These are phyloP conservation scores for Suhomyces ambrosiae DNA, from an alignment of 1,139 yeast genomes.

Conservation along the genomic window DNA sequence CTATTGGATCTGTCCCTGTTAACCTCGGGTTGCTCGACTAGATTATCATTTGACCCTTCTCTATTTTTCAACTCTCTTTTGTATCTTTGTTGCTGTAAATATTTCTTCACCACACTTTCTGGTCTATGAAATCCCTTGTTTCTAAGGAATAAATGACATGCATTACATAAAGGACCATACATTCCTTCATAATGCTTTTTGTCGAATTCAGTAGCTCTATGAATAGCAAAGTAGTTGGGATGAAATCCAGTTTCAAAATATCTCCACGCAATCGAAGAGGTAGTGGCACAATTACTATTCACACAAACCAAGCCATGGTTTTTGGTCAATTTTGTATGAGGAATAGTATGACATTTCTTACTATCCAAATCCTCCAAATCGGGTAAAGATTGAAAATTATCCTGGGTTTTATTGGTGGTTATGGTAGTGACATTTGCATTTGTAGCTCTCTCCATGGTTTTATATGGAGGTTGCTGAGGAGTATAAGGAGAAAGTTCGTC, in stretches of 20 bases:
- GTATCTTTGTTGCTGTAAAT: slow-evolving; percentile 49
- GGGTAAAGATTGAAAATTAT: slow-evolving; percentile 42
- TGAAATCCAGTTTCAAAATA: slow-evolving; percentile 48
- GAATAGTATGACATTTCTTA: slow-evolving; percentile 48
- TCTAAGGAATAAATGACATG: slow-evolving; percentile 50
- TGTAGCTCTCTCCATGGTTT: slow-evolving; percentile 9
- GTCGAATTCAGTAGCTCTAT: slow-evolving; percentile 43
- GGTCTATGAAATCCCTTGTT: slow-evolving; percentile 57
- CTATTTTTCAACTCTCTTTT: slow-evolving; percentile 37
- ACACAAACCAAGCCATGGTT: slow-evolving; percentile 47
- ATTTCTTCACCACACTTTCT: slow-evolving; percentile 49
- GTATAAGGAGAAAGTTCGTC: slow-evolving; percentile 41
- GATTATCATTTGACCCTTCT: slow-evolving; percentile 19
- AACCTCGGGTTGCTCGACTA: slow-evolving; percentile 7
- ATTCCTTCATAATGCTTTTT: slow-evolving; percentile 49
- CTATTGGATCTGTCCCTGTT: slow-evolving; percentile 16
- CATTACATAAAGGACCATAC: slow-evolving; percentile 56
- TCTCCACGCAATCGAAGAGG: slow-evolving; percentile 48
- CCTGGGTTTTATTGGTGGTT: slow-evolving; percentile 16
- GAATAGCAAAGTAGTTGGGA: slow-evolving; percentile 42
- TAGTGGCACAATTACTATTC: slow-evolving; percentile 47
- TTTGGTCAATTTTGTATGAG: slow-evolving; percentile 39
- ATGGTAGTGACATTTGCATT: slow-evolving; percentile 5
- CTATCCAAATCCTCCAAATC: slow-evolving; percentile 50
- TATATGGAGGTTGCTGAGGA: slow-evolving; percentile 44